A percentile compares a stretch with the other conserved stretches of the same genome.
phyloP scores from a whole-genome alignment of 2,329 filamentous ascomycete species.

The Tolypocladium nubicola region DNA sequence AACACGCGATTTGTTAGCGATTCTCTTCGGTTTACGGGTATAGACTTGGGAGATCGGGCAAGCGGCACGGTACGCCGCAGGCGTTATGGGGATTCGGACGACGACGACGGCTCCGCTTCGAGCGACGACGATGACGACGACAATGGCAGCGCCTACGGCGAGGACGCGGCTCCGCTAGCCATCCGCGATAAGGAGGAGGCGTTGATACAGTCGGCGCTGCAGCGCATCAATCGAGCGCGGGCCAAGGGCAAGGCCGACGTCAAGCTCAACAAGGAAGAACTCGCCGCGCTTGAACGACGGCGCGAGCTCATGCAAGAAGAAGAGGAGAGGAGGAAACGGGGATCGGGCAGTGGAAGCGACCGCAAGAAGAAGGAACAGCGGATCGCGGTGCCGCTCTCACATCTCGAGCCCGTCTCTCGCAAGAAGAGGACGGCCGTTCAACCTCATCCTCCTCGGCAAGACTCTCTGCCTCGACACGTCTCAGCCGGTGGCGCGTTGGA shows the following conservation, averaged over 20 bases:
- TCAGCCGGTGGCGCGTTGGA: slow-evolving; percentile 26
- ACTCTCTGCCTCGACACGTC: slow-evolving; percentile 26
- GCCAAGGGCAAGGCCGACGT: slow-evolving; percentile 69
- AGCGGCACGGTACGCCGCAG: slow-evolving; percentile 28
- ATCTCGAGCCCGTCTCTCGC: slow-evolving; percentile 33
- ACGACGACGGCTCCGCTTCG: slow-evolving; percentile 21
- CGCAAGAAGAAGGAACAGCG: slow-evolving; percentile 34
- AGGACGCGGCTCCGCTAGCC: slow-evolving; percentile 45
- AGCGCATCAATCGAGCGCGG: slow-evolving; percentile 69
- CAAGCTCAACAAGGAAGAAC: slow-evolving; percentile 66
- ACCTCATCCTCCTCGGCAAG: slow-evolving; percentile 14
- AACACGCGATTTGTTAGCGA: slow-evolving; percentile 47
- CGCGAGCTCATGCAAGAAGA: slow-evolving; percentile 47
- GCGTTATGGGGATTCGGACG: slow-evolving; percentile 18
- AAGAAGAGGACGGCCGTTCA: slow-evolving; percentile 19
- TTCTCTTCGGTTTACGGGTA: slow-evolving; percentile 49
- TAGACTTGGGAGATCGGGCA: slow-evolving; percentile 38
- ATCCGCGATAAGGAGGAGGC: slow-evolving; percentile 60
- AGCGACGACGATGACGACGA: slow-evolving; percentile 18
- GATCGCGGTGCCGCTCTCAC: slow-evolving; percentile 41
- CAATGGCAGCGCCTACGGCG: slow-evolving; percentile 31
- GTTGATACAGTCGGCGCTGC: slow-evolving; percentile 67
- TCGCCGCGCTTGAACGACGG: slow-evolving; percentile 66
- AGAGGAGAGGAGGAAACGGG: slow-evolving; percentile 54
- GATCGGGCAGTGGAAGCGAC: slow-evolving; percentile 20